These are phyloP conservation scores for Alternaria infectoria DNA, from an alignment of 2,329 filamentous ascomycete genomes.

Conservation along the genomic window DNA sequence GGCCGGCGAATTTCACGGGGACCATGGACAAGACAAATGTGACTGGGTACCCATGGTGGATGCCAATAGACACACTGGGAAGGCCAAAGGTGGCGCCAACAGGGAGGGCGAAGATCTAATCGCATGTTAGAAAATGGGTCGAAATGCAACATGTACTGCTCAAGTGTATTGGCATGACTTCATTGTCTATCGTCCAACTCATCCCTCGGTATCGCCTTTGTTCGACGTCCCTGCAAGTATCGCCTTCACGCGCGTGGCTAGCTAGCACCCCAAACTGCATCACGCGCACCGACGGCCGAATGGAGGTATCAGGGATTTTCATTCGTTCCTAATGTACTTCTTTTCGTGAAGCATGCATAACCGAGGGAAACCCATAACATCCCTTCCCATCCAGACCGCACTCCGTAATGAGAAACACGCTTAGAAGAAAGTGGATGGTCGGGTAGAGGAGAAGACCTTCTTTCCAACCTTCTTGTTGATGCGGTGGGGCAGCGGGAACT, in stretches of 20 bases:
- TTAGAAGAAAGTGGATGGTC: slow-evolving; percentile 98
- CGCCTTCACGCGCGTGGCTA: slow-evolving; percentile 1
- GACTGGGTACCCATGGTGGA: slow-evolving; percentile 72
- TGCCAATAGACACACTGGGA: slow-evolving; percentile 57
- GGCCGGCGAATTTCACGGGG: slow-evolving; percentile 66
- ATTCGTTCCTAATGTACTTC: slow-evolving; percentile 53
- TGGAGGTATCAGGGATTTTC: slow-evolving; percentile 50
- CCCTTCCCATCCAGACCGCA: slow-evolving; percentile 48
- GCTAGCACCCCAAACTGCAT: slow-evolving; percentile 24
- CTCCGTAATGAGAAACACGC: slow-evolving; percentile 53
- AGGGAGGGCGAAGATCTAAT: slow-evolving; percentile 39
- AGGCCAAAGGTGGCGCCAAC: slow-evolving; percentile 46
- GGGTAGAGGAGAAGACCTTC: slow-evolving; percentile 91
- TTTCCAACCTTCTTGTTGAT: slow-evolving; percentile 79
- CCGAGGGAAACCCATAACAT: slow-evolving; percentile 49
- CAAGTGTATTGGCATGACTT: slow-evolving; percentile 15
- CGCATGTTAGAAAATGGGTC: not conserved
- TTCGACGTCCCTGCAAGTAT: slow-evolving; percentile 4
- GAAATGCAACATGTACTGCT: not conserved
- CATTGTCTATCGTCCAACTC: slow-evolving; percentile 15
- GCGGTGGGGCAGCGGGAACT: slow-evolving; percentile 98
- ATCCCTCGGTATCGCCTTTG: not conserved
- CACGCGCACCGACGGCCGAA: slow-evolving; percentile 29
- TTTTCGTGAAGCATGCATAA: slow-evolving; percentile 50
- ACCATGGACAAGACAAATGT: slow-evolving; percentile 67